phyloP scores from a whole-genome alignment of 169 alveolate species.

The Plasmodium falciparum region DNA sequence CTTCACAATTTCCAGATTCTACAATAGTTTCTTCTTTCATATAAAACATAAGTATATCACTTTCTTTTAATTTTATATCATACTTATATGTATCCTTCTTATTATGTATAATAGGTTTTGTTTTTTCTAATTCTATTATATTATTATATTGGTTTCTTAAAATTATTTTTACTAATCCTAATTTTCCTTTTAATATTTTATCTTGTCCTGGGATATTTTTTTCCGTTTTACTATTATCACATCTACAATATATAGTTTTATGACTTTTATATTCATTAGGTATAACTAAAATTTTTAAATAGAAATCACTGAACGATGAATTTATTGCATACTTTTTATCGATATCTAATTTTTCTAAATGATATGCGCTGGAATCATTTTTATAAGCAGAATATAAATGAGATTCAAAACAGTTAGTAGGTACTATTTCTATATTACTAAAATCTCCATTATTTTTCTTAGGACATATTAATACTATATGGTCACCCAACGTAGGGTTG shows the following conservation, averaged over 20 bases:
- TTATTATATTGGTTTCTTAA: neutral
- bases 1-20: neutral
- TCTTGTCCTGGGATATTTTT: neutral
- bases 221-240: slow-evolving; percentile 57
- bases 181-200: slow-evolving; percentile 17
- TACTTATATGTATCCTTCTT: neutral
- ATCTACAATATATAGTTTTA: slow-evolving; percentile 57
- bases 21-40: neutral
- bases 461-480: slow-evolving; percentile 33
- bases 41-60: slow-evolving; percentile 15
- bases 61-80: slow-evolving; percentile 10
- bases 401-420: slow-evolving; percentile 25
- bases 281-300: slow-evolving; percentile 3
- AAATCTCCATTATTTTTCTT: slow-evolving; percentile 15
- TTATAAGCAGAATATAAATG: slow-evolving; percentile 47
- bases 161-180: slow-evolving; percentile 59
- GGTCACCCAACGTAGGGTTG: slow-evolving; percentile 7
- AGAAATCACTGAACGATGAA: slow-evolving; percentile 2
- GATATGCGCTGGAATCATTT: slow-evolving; percentile 8
- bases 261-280: slow-evolving; percentile 22
- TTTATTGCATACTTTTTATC: neutral
- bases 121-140: neutral
- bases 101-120: neutral
- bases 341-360: slow-evolving; percentile 14
- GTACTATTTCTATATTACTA: slow-evolving; percentile 16